phyloP scores from a whole-genome alignment of 2,329 filamentous ascomycete genomes.

The Aspergillus versicolor region DNA sequence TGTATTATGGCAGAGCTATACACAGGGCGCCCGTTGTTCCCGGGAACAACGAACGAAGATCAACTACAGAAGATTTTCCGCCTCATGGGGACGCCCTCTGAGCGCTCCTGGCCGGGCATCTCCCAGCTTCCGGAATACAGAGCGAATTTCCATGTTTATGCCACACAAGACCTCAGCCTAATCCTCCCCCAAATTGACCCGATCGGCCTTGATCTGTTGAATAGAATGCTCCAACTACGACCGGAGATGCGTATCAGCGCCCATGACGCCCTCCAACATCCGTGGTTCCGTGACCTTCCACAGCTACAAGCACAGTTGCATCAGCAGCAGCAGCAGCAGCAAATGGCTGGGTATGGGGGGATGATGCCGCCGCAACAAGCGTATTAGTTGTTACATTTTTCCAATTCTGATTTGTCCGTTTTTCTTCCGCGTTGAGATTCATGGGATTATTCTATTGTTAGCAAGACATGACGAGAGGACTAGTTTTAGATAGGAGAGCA shows the following conservation, averaged over 20 bases:
- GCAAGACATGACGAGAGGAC: slow-evolving; percentile 27
- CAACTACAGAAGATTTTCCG: slow-evolving; percentile 97
- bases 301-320: slow-evolving; percentile 54
- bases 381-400: slow-evolving; percentile 23
- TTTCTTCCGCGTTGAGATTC: neutral
- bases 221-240: slow-evolving; percentile 86
- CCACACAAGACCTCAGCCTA: slow-evolving; percentile 81
- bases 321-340: slow-evolving; percentile 27
- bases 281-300: slow-evolving; percentile 76
- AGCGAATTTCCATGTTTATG: slow-evolving; percentile 88
- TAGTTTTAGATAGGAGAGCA: slow-evolving; percentile 28
- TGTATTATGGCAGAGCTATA: slow-evolving; percentile 99
- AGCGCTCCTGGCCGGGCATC: slow-evolving; percentile 93
- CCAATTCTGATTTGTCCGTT: neutral
- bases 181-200: slow-evolving; percentile 90
- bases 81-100: slow-evolving; percentile 95
- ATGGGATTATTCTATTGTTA: neutral
- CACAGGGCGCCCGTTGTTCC: slow-evolving; percentile 90
- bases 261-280: slow-evolving; percentile 79
- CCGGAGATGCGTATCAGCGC: slow-evolving; percentile 91
- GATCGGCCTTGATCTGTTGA: slow-evolving; percentile 80
- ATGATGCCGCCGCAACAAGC: slow-evolving; percentile 38
- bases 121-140: slow-evolving; percentile 98
- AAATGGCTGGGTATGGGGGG: slow-evolving; percentile 41
- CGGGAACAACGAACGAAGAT: slow-evolving; percentile 96